Percentiles rank a stretch among this genome's conserved stretches.
phyloP scores from a whole-genome alignment of 2,329 filamentous ascomycete genomes.

The Ceratocystis papillata region DNA sequence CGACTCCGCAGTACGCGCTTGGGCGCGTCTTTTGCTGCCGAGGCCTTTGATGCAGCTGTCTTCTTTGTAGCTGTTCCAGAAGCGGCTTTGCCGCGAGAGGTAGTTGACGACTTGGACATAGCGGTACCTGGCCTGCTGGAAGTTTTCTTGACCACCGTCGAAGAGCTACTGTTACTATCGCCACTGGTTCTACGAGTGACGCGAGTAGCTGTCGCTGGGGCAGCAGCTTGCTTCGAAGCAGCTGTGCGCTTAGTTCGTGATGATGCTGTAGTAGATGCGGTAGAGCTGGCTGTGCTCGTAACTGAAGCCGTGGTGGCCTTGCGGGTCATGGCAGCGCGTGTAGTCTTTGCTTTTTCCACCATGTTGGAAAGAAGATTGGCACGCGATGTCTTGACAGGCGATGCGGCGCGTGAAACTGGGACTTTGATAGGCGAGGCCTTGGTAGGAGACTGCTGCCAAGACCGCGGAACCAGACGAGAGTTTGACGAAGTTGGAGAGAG shows the following conservation, averaged over 20 bases:
- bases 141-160: slow-evolving; percentile 52
- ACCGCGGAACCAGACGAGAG: slow-evolving; percentile 50
- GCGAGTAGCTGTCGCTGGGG: slow-evolving; percentile 36
- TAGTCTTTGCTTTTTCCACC: slow-evolving; percentile 51
- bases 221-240: slow-evolving; percentile 31
- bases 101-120: slow-evolving; percentile 32
- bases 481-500: slow-evolving; percentile 78
- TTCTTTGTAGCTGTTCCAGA: slow-evolving; percentile 43
- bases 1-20: slow-evolving; percentile 48
- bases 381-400: slow-evolving; percentile 46
- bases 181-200: slow-evolving; percentile 51
- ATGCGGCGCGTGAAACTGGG: slow-evolving; percentile 41
- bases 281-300: slow-evolving; percentile 35
- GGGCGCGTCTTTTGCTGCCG: slow-evolving; percentile 39
- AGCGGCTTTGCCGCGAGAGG: slow-evolving; percentile 35
- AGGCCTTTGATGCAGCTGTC: slow-evolving; percentile 41
- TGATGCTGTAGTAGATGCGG: slow-evolving; percentile 33
- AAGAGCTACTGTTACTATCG: slow-evolving; percentile 52
- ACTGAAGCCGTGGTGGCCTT: slow-evolving; percentile 40
- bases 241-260: slow-evolving; percentile 28
- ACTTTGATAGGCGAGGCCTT: slow-evolving; percentile 36
- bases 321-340: slow-evolving; percentile 39
- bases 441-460: slow-evolving; percentile 24
- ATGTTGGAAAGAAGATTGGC: slow-evolving; percentile 40
- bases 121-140: slow-evolving; percentile 30